Conservation (phyloP, 306 rosid species). For the Dryas octopetala region DNA sequence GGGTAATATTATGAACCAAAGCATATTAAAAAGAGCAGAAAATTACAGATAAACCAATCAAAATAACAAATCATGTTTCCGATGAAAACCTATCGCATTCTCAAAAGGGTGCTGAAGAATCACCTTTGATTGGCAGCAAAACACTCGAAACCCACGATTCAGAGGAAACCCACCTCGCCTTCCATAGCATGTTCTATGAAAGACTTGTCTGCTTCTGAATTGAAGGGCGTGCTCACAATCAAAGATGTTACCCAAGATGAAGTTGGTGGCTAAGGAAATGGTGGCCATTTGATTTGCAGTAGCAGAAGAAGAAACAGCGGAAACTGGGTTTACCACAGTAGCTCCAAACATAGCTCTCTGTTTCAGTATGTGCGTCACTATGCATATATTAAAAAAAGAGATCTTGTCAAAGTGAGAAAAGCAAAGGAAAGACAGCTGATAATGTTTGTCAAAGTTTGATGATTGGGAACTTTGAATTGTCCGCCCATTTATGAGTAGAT, state of each 20-base stretch:
- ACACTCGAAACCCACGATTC: constrained; percentile 36
- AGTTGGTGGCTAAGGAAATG: constrained; percentile 24
- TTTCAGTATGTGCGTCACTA: neutral
- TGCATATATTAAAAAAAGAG: neutral
- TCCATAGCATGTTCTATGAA: constrained; percentile 14
- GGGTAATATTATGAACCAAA: neutral
- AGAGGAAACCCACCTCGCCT: constrained; percentile 21
- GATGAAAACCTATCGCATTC: neutral
- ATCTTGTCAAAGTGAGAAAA: neutral
- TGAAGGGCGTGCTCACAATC: constrained; percentile 28
- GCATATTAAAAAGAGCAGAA: neutral
- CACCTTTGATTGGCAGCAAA: constrained; percentile 59
- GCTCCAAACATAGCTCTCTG: neutral
- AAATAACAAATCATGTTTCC: neutral
- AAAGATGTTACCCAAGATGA: constrained; percentile 18
- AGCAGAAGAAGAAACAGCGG: neutral
- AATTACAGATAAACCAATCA: neutral
- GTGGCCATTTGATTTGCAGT: constrained; percentile 29
- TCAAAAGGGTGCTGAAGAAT: constrained; percentile 17
- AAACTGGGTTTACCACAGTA: neutral
- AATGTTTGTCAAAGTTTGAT: neutral
- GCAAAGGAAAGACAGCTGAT: neutral
- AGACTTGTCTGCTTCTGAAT: constrained; percentile 18
- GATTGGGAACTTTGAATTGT: neutral
- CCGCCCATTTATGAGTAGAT: too few species aligned